phyloP scores from a whole-genome alignment of 2,329 filamentous ascomycete species.

The Cytospora chrysosperma region DNA sequence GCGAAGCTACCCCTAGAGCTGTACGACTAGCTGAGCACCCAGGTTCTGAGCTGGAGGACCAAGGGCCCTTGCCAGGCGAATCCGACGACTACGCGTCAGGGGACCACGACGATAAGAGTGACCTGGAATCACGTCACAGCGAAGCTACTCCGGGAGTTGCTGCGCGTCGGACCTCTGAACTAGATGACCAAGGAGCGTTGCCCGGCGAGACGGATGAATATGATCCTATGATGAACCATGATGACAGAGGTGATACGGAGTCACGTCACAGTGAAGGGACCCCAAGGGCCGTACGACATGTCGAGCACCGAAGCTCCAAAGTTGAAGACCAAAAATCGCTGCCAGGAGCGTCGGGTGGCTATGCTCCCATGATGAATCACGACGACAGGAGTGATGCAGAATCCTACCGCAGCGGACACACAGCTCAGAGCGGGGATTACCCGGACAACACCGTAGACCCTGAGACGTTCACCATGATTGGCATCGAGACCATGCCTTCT shows the following conservation, averaged over 20 bases:
- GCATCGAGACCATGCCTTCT: slow-evolving; percentile 53
- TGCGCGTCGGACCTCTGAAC: background rate
- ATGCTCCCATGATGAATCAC: slow-evolving; percentile 7
- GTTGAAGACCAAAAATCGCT: slow-evolving; percentile 15
- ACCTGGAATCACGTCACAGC: background rate
- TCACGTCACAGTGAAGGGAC: background rate
- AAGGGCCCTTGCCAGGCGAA: slow-evolving; percentile 3
- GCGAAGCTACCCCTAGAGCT: slow-evolving; percentile 9
- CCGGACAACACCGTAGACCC: slow-evolving; percentile 34
- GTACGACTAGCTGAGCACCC: background rate
- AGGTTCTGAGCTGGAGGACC: slow-evolving; percentile 5
- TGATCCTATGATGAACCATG: background rate
- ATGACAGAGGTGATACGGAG: background rate
- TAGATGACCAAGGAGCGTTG: slow-evolving; percentile 10
- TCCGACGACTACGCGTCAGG: slow-evolving; percentile 4
- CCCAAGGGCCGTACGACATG: background rate
- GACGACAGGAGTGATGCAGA: slow-evolving; percentile 31
- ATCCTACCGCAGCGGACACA: slow-evolving; percentile 24
- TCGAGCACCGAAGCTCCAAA: background rate
- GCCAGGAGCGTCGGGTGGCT: slow-evolving; percentile 12
- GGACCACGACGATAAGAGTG: background rate
- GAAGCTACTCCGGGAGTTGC: background rate
- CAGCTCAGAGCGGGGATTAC: slow-evolving; percentile 27
- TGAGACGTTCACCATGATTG: slow-evolving; percentile 61
- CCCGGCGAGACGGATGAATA: slow-evolving; percentile 9